These are phyloP conservation scores for Teratosphaeriaceae sp. DNA, from an alignment of 2,329 filamentous ascomycete genomes.

Conservation along the genomic window DNA sequence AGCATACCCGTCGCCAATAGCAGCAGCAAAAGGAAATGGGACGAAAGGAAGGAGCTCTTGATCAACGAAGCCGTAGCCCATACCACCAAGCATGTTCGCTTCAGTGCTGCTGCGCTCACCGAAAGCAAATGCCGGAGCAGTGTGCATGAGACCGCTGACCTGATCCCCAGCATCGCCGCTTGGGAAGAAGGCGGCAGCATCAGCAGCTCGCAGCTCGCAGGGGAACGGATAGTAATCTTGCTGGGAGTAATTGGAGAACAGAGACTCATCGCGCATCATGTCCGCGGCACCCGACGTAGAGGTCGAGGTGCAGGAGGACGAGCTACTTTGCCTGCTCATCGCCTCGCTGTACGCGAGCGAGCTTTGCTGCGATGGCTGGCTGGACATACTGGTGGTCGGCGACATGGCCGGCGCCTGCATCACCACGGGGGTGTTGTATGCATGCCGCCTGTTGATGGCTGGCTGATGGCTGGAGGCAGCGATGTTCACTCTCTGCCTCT, in stretches of 20 bases:
- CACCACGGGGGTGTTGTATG: conserved; percentile 15
- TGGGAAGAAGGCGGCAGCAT: conserved; percentile 21
- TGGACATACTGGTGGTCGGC: conserved; percentile 23
- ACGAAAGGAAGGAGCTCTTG: conserved; percentile 15
- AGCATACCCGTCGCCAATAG: conserved; percentile 13
- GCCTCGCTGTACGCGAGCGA: conserved; percentile 22
- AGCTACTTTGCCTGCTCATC: conserved; percentile 43
- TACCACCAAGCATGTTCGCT: conserved; percentile 18
- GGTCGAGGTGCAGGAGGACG: conserved; percentile 20
- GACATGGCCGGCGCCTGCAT: conserved; percentile 17
- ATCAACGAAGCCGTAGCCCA: conserved; percentile 22
- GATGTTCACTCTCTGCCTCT: conserved; percentile 20
- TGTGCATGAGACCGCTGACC: too few species aligned
- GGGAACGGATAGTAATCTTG: conserved; percentile 22
- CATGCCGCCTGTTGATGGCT: conserved; percentile 10
- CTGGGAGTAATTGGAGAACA: conserved; percentile 23
- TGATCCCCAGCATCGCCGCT: too few species aligned
- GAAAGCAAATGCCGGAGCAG: conserved; percentile 17
- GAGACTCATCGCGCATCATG: conserved; percentile 40
- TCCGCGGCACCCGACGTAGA: conserved; percentile 34
- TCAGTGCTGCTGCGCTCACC: conserved; percentile 10
- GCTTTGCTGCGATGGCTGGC: conserved; percentile 20
- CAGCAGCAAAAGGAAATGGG: conserved; percentile 15
- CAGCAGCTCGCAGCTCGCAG: conserved; percentile 12
- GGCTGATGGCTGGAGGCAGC: conserved; percentile 9